phyloP scores from a whole-genome alignment of 1,284 basidiomycete species.

The Melampsora americana region DNA sequence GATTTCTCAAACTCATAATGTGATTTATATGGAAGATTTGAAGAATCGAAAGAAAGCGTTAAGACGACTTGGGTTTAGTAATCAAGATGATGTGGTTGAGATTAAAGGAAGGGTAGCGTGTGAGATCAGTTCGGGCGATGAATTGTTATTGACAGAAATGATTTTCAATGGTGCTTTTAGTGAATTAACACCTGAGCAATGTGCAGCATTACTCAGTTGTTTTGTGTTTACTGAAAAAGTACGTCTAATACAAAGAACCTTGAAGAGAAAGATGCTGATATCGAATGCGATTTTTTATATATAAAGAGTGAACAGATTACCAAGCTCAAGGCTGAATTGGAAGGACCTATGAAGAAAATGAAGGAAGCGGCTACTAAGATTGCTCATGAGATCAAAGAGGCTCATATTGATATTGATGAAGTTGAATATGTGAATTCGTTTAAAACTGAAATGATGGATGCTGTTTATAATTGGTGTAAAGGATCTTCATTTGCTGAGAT shows the following conservation, averaged over 20 bases:
- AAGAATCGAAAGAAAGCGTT: conserved; percentile 92
- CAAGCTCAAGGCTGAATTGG: conserved; percentile 85
- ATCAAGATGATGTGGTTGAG: conserved; percentile 84
- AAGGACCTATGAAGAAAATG: conserved; percentile 84
- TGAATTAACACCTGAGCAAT: conserved; percentile 80
- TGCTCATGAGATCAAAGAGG: conserved; percentile 90
- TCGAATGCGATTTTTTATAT: background rate
- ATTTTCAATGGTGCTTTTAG: conserved; percentile 98
- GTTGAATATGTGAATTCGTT: conserved; percentile 93
- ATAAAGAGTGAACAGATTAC: conserved; percentile 77
- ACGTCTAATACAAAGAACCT: conserved; percentile 46
- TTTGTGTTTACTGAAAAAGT: conserved; percentile 98
- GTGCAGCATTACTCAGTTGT: conserved; percentile 85
- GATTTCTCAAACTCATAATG: conserved; percentile 83
- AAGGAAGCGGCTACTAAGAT: conserved; percentile 93
- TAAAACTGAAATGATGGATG: conserved; percentile 98
- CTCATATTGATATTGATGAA: conserved; percentile 80
- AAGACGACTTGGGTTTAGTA: conserved; percentile 85
- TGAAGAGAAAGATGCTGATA: background rate
- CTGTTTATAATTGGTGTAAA: conserved; percentile 93
- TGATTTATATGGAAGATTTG: conserved; percentile 94
- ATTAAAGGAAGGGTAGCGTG: conserved; percentile 98
- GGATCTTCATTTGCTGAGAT: conserved; percentile 95
- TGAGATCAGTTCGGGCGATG: conserved; percentile 96
- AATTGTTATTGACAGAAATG: conserved; percentile 90